These are phyloP conservation scores for Ascoidea tarda DNA, from an alignment of 805 yeast genomes.

Conservation along the genomic window DNA sequence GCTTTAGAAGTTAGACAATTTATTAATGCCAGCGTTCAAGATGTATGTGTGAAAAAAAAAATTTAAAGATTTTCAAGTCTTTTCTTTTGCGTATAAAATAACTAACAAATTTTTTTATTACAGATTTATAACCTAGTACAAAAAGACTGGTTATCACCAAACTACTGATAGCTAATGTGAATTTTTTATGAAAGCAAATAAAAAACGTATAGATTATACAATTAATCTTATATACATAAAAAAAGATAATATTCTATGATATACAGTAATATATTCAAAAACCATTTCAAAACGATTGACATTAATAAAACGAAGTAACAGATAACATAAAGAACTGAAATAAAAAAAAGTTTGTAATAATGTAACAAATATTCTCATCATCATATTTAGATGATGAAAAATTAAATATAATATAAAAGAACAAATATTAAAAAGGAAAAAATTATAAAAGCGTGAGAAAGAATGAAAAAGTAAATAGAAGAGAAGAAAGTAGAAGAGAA, in stretches of 20 bases:
- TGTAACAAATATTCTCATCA: too few relatives aligned
- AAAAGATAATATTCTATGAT: background rate
- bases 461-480: too few relatives aligned
- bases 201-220: background rate
- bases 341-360: too few relatives aligned
- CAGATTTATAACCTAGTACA: slow-evolving; percentile 39
- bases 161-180: slow-evolving; percentile 23
- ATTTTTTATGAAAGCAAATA: background rate
- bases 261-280: background rate
- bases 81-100: background rate
- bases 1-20: slow-evolving; percentile 82
- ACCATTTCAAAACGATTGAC: background rate
- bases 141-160: slow-evolving; percentile 54
- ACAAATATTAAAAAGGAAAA: too few relatives aligned
- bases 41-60: slow-evolving; percentile 33
- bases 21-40: slow-evolving; percentile 71
- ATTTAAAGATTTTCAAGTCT: background rate
- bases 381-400: too few relatives aligned
- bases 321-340: too few relatives aligned
- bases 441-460: too few relatives aligned
- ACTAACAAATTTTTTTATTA: background rate
- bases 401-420: too few relatives aligned
- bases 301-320: too few relatives aligned
- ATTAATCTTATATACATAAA: background rate
- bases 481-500: too few relatives aligned